Evolutionary conservation across 2,329 filamentous ascomycete species (phyloP).

Genomic region (Pseudonectria buxi): DNA sequence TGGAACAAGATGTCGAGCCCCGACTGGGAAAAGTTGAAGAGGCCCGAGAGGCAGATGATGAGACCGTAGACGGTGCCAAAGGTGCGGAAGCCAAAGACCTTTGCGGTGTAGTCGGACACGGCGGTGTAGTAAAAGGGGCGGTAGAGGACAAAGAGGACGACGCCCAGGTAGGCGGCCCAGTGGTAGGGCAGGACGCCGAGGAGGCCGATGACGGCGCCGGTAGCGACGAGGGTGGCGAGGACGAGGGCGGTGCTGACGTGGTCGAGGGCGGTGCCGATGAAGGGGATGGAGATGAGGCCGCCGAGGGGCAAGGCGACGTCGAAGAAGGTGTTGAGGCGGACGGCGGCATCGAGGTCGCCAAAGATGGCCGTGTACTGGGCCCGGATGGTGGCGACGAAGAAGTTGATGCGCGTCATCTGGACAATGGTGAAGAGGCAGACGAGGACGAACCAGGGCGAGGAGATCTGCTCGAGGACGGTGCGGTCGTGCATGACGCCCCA

Average conservation of each 20-base stretch:
- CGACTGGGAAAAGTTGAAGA: slow-evolving; percentile 79
- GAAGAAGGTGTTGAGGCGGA: slow-evolving; percentile 74
- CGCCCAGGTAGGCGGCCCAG: slow-evolving; percentile 69
- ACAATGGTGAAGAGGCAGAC: slow-evolving; percentile 75
- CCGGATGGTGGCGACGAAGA: slow-evolving; percentile 82
- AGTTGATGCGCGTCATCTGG: slow-evolving; percentile 80
- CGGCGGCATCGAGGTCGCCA: slow-evolving; percentile 51
- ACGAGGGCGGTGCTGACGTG: slow-evolving; percentile 66
- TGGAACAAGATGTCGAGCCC: slow-evolving; percentile 75
- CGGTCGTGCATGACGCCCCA: slow-evolving; percentile 79
- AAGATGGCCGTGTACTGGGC: slow-evolving; percentile 77
- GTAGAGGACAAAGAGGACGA: slow-evolving; percentile 75
- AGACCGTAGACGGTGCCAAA: slow-evolving; percentile 93
- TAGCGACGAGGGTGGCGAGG: slow-evolving; percentile 60
- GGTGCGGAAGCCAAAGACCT: slow-evolving; percentile 86
- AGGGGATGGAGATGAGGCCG: slow-evolving; percentile 76
- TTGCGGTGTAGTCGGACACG: slow-evolving; percentile 82
- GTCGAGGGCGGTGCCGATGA: slow-evolving; percentile 77
- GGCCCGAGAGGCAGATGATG: slow-evolving; percentile 77
- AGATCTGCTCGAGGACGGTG: slow-evolving; percentile 65
- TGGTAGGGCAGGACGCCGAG: slow-evolving; percentile 64
- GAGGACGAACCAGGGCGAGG: slow-evolving; percentile 75
- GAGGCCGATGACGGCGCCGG: slow-evolving; percentile 68
- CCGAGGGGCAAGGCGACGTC: slow-evolving; percentile 73
- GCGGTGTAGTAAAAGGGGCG: slow-evolving; percentile 87